A percentile compares a stretch with the other conserved stretches of the same genome.
Conservation (phyloP, 805 yeast species). For the Spathaspora sp. region DNA sequence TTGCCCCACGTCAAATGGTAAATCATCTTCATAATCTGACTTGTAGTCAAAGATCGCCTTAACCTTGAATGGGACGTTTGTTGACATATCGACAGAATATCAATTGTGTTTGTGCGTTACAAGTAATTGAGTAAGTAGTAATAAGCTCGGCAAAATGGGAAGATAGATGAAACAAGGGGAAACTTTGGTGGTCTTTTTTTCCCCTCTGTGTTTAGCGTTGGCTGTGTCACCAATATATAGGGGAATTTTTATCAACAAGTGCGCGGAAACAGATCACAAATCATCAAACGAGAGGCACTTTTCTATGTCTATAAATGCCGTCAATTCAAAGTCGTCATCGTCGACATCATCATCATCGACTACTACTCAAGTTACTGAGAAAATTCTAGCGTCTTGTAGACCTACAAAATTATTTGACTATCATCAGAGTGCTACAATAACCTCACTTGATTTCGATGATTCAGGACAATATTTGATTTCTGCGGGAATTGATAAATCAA, state of each 20-base stretch:
- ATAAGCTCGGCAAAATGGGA: neutral
- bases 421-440: conserved; percentile 53
- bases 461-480: conserved; percentile 75
- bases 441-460: conserved; percentile 77
- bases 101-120: neutral
- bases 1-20: conserved; percentile 66
- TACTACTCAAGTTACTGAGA: conserved; percentile 22
- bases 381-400: conserved; percentile 23
- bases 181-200: neutral
- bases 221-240: neutral
- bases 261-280: neutral
- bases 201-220: neutral
- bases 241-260: neutral
- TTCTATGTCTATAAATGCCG: conserved; percentile 5
- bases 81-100: neutral
- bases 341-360: conserved; percentile 16
- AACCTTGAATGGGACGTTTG: conserved; percentile 57
- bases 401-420: conserved; percentile 49
- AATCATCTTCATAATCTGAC: conserved; percentile 72
- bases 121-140: neutral
- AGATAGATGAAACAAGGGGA: neutral
- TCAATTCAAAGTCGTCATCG: conserved; percentile 2
- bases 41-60: conserved; percentile 64
- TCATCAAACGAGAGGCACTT: neutral
- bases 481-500: conserved; percentile 75